Base-by-base conservation (phyloP, 2,329 filamentous ascomycete genomes). In the Aureobasidium melanogenum region DNA sequence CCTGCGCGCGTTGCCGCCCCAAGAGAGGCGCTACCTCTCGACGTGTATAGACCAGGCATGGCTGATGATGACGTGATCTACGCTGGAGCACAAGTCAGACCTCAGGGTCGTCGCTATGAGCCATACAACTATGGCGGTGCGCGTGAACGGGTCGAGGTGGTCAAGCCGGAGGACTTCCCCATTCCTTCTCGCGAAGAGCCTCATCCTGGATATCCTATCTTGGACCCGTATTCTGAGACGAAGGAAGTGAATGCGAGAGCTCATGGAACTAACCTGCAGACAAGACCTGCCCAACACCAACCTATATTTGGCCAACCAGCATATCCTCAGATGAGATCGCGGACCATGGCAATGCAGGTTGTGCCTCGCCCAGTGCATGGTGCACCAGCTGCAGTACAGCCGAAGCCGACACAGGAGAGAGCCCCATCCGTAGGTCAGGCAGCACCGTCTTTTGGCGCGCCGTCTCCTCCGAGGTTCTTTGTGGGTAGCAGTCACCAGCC, bases 311-410 rank as follows among this genome's bases (percentile, higher is more conserved):
- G 60, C 17, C 60, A 62, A 24, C 48, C 51, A 5, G 51, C 60
- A 3, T 62, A 62, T 28, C 60, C 60, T 22, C 60, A 57, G 36
- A 56, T 57, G 52, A 44, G 51, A 24, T 62, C 60, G 17, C 59
- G 55, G 39, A 57, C 50, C 8, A 26, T 52, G n/a, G 26, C 41
- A 14, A 52, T 44, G 26, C 60, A 54, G 39, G 34, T 24, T 2
- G 43, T 54, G 8, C 43, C 51, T 39, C 54, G 61, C 10, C 69
- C 69, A 22, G 64, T 72, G 2, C 70, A 72, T 60, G 71, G 71
- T 34, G 70, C 70, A 24, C 71, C 69, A n/a, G 70, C 71, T 10
- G 66, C 67, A 26, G 66, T 72, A 5, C 71, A 72, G 62, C 68
- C 69, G 43, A 64, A 68, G n/a, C 68, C 69, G 12, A 66, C 69